Percentiles rank a stretch among this genome's conserved stretches.
These are phyloP conservation scores for Multifurca ochricompacta DNA, from an alignment of 768 basidiomycete genomes.

Conservation along the genomic window DNA sequence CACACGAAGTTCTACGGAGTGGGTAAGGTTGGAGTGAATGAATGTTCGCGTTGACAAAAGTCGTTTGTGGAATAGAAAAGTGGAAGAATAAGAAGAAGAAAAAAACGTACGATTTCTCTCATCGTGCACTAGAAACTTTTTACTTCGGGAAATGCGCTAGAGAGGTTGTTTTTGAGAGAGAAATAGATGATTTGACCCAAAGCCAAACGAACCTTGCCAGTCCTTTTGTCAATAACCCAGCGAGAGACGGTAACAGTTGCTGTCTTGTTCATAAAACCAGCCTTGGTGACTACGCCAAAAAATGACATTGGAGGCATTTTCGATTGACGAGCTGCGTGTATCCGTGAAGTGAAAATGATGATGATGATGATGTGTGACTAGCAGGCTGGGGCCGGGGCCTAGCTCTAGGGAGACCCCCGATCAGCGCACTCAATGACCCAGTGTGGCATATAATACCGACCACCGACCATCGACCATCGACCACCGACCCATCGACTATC, in stretches of 20 bases:
- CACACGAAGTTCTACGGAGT: conserved; percentile 46
- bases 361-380: not conserved
- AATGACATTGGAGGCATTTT: conserved; percentile 75
- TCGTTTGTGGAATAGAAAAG: not conserved
- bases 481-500: no score
- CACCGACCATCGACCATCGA: no score
- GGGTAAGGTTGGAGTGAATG: conserved; percentile 5
- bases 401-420: no score
- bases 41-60: not conserved
- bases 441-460: no score
- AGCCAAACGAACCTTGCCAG: conserved; percentile 69
- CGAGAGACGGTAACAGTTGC: conserved; percentile 77
- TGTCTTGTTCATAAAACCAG: conserved; percentile 77
- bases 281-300: conserved; percentile 69
- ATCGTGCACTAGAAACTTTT: conserved; percentile 75
- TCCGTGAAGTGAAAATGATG: not conserved
- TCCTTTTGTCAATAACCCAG: conserved; percentile 60
- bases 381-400: no score
- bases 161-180: not conserved
- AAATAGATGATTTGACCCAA: not conserved
- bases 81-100: not conserved
- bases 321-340: not conserved
- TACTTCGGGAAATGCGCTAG: conserved; percentile 66
- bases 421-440: no score
- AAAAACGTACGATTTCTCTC: conserved; percentile 54